Evolutionary conservation across 2,329 filamentous ascomycete species (phyloP).

Genomic region (Fusarium sp.): DNA sequence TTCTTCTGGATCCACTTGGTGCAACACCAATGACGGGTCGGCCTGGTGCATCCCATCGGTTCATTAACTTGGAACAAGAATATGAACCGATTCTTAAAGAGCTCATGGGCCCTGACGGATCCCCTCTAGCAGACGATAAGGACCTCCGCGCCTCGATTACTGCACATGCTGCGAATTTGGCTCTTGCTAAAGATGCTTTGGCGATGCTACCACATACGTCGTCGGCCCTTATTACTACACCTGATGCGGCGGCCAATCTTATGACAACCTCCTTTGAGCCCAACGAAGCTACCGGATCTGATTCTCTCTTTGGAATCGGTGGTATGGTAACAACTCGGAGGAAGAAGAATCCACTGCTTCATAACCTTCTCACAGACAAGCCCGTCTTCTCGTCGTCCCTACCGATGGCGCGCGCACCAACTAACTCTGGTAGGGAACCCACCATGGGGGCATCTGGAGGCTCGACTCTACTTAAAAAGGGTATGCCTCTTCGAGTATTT

Average conservation of each 20-base stretch:
- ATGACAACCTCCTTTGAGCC: constrained; percentile 52
- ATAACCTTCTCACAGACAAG: constrained; percentile 96
- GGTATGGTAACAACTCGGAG: constrained; percentile 66
- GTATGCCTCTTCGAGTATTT: constrained; percentile 88
- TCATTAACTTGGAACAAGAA: constrained; percentile 94
- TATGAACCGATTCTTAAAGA: constrained; percentile 76
- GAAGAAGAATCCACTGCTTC: constrained; percentile 85
- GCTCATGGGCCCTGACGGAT: constrained; percentile 56
- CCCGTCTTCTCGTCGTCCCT: constrained; percentile 92
- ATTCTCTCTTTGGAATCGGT: constrained; percentile 63
- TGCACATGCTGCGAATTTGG: constrained; percentile 76
- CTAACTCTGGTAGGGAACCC: constrained; percentile 43
- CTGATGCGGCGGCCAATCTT: constrained; percentile 76
- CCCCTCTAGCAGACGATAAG: constrained; percentile 49
- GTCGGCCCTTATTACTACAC: constrained; percentile 90
- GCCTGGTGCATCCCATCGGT: constrained; percentile 59
- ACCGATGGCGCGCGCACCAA: constrained; percentile 73
- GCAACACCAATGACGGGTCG: constrained; percentile 76
- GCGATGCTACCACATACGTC: constrained; percentile 83
- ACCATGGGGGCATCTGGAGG: constrained; percentile 47
- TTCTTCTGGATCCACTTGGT: constrained; percentile 87
- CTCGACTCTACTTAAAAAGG: constrained; percentile 89
- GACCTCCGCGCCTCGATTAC: constrained; percentile 47
- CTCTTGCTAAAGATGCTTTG: constrained; percentile 76
- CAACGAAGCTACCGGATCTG: constrained; percentile 52